phyloP scores from a whole-genome alignment of 768 basidiomycete species.

The Mycena albidolilacea region DNA sequence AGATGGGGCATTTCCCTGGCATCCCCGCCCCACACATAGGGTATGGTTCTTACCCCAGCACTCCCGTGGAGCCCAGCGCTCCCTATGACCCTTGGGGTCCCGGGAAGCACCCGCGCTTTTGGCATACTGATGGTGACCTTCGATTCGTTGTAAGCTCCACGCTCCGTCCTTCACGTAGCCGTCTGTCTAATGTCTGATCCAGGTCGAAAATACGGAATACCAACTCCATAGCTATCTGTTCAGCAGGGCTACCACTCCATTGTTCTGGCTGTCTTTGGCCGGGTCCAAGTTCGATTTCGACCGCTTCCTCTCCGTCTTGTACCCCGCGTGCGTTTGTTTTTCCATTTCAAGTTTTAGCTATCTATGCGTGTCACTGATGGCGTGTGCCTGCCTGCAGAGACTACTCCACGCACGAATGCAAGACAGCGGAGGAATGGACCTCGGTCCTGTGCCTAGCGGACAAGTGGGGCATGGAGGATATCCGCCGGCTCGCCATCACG shows the following conservation, averaged over 20 bases:
- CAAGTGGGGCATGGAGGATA: conserved; percentile 48
- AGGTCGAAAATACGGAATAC: conserved; percentile 49
- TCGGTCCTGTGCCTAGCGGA: conserved; percentile 52
- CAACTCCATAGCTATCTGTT: conserved; percentile 51
- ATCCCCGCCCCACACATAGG: conserved; percentile 2
- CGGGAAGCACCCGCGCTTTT: conserved; percentile 42
- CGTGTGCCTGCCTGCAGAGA: conserved; percentile 39
- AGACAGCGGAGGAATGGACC: conserved; percentile 54
- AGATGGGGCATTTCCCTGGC: not conserved
- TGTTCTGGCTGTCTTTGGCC: conserved; percentile 29
- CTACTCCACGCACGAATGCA: conserved; percentile 46
- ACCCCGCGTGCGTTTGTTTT: conserved; percentile 49
- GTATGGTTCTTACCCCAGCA: not conserved
- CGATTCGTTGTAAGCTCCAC: conserved; percentile 37
- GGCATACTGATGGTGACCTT: conserved; percentile 44
- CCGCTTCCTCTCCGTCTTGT: conserved; percentile 49
- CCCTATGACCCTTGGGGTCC: not conserved
- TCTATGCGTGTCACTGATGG: not conserved
- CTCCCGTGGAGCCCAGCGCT: not conserved
- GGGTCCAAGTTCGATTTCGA: conserved; percentile 60
- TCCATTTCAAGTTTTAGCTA: not conserved
- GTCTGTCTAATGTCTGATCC: not conserved
- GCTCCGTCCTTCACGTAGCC: not conserved
- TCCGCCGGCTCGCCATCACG: conserved; percentile 50
- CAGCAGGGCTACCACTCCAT: conserved; percentile 23